These are phyloP conservation scores for Fusarium austroafricanum DNA, from an alignment of 2,329 filamentous ascomycete genomes.

Conservation along the genomic window DNA sequence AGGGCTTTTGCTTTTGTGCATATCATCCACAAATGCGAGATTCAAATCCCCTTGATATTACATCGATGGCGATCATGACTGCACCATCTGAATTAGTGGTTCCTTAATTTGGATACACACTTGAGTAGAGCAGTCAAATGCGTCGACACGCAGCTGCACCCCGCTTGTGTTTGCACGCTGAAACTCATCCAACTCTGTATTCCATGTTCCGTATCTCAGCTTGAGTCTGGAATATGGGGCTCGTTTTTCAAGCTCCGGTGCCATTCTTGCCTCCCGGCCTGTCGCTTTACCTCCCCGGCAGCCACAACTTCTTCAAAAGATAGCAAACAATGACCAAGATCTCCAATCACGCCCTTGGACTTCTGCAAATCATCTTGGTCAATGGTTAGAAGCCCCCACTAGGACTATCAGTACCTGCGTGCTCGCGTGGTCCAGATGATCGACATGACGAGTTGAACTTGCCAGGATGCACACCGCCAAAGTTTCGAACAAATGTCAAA, in stretches of 20 bases:
- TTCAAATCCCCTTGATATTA: background rate
- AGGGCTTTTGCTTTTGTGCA: background rate
- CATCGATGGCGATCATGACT: background rate
- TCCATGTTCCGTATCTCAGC: background rate
- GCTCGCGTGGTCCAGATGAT: background rate
- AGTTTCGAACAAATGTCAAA: background rate
- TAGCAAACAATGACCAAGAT: background rate
- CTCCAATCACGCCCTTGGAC: too few species aligned
- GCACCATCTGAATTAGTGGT: background rate
- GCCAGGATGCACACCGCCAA: background rate
- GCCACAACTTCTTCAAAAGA: background rate
- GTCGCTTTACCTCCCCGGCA: background rate
- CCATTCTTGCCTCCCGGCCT: background rate
- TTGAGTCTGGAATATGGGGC: too few species aligned
- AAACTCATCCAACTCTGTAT: background rate
- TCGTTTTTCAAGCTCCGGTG: background rate
- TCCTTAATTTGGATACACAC: background rate
- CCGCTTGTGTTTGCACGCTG: background rate
- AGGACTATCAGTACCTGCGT: conserved; percentile 1
- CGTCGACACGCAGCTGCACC: conserved; percentile 1
- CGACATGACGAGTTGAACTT: too few species aligned
- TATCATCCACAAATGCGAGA: background rate
- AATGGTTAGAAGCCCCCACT: too few species aligned
- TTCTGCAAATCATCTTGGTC: too few species aligned
- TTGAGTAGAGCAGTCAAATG: background rate